These are phyloP conservation scores for Platanthera guangdongensis DNA, from an alignment of 106 monocot genomes.

Conservation along the genomic window DNA sequence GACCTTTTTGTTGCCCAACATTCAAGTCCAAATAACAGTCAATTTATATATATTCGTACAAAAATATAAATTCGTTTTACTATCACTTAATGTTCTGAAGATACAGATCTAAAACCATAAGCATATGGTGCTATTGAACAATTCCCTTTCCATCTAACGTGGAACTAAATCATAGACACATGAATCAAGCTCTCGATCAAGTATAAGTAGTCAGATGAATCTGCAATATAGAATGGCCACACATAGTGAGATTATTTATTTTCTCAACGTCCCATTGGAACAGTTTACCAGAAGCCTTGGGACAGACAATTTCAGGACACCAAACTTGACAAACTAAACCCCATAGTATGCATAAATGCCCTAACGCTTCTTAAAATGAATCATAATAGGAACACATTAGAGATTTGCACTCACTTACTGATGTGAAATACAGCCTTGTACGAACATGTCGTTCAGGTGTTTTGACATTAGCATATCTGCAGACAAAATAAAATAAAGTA, in stretches of 20 bases:
- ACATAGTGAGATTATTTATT: neutral
- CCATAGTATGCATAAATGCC: neutral
- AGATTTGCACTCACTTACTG: slow-evolving; percentile 30
- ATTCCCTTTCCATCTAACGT: neutral
- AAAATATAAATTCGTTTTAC: neutral
- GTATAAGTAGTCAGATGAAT: neutral
- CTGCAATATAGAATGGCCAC: neutral
- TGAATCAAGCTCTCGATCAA: neutral
- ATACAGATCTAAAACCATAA: neutral
- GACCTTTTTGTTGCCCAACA: neutral
- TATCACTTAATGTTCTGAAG: neutral
- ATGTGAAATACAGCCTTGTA: slow-evolving; percentile 97
- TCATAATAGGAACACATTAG: neutral
- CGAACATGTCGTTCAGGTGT: slow-evolving; percentile 95
- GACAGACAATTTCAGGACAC: neutral
- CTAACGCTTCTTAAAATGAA: neutral
- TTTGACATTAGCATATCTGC: slow-evolving; percentile 98
- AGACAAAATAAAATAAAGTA: slow-evolving; percentile 7
- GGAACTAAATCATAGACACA: neutral
- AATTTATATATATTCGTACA: neutral
- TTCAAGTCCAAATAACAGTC: neutral
- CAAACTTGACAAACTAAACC: neutral
- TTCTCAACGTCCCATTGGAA: neutral
- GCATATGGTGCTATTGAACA: neutral
- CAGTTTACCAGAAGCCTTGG: neutral